A percentile compares a stretch with the other conserved stretches of the same genome.
Evolutionary conservation across 805 yeast genomes (phyloP).

Genomic region (Starmerella apis): DNA sequence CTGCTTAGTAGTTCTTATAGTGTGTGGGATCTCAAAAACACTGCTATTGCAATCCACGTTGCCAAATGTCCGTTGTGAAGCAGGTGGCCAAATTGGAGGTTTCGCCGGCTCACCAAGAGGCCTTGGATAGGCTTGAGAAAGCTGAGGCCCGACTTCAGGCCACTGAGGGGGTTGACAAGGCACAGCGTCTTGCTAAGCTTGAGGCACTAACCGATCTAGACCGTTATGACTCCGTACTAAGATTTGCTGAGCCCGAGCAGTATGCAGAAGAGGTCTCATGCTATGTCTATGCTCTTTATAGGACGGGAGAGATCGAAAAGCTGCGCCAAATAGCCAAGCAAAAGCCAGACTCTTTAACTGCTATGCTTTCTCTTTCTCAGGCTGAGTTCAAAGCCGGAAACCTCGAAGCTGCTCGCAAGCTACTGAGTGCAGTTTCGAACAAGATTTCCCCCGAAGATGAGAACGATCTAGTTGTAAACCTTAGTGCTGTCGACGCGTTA

Average conservation of each 20-base stretch:
- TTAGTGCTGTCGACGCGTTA: conserved; percentile 42
- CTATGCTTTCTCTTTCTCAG: conserved; percentile 46
- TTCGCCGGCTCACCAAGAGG: conserved; percentile 26
- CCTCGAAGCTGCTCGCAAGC: conserved; percentile 35
- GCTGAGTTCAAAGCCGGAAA: conserved; percentile 43
- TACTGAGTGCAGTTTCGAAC: conserved; percentile 28
- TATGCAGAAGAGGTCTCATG: conserved; percentile 32
- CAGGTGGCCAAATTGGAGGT: conserved; percentile 17
- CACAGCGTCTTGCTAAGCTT: conserved; percentile 37
- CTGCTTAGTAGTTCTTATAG: neutral
- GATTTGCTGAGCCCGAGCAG: conserved; percentile 25
- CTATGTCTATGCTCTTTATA: conserved; percentile 50
- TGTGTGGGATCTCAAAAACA: neutral
- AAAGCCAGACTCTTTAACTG: conserved; percentile 13
- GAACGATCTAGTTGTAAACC: conserved; percentile 48
- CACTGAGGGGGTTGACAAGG: conserved; percentile 25
- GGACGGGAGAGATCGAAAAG: conserved; percentile 38
- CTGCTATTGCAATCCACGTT: neutral
- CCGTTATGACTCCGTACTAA: conserved; percentile 41
- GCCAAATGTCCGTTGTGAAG: conserved; percentile 18
- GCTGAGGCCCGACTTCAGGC: conserved; percentile 30
- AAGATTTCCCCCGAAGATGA: conserved; percentile 37
- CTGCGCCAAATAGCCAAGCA: conserved; percentile 25
- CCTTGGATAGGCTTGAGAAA: conserved; percentile 31
- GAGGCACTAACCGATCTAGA: conserved; percentile 54